Evolutionary conservation across 148 eudicot genomes (phyloP).

Genomic region (Chenopodium album): DNA sequence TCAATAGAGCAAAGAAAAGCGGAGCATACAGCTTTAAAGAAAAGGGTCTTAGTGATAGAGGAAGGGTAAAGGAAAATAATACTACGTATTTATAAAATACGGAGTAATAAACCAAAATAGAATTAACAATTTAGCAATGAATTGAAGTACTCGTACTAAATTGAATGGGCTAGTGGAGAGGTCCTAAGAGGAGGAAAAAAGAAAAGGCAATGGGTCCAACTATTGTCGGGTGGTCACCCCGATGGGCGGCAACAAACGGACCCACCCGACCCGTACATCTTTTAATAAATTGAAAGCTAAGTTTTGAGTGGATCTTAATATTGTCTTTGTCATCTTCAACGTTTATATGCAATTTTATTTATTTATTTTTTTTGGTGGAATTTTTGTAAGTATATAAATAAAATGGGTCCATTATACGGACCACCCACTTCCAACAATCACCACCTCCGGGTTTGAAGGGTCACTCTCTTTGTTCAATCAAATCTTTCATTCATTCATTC

Average conservation of each 20-base stretch:
- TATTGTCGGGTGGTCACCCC: conserved; percentile 28
- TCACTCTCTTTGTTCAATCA: conserved; percentile 7
- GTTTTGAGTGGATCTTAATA: conserved; percentile 23
- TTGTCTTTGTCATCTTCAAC: conserved; percentile 10
- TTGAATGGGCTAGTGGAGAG: conserved; percentile 16
- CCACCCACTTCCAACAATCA: conserved; percentile 3
- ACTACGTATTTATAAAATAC: no score
- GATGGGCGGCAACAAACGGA: conserved; percentile 24
- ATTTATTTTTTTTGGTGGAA: background rate
- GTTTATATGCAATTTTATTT: background rate
- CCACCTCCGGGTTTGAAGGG: conserved; percentile 27
- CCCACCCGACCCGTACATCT: conserved; percentile 22
- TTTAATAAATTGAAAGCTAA: conserved; percentile 16
- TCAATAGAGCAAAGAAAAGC: no score
- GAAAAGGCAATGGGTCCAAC: conserved; percentile 17
- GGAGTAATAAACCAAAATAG: no score
- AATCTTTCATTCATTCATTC: background rate
- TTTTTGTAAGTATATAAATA: background rate
- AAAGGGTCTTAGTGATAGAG: no score
- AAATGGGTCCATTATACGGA: conserved; percentile 10
- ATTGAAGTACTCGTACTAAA: background rate
- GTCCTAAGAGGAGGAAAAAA: conserved; percentile 12
- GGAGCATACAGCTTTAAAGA: no score
- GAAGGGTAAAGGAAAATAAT: no score
- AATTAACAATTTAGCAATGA: background rate